phyloP scores from a whole-genome alignment of 768 basidiomycete species.

The Xerocomellus amylosporus region DNA sequence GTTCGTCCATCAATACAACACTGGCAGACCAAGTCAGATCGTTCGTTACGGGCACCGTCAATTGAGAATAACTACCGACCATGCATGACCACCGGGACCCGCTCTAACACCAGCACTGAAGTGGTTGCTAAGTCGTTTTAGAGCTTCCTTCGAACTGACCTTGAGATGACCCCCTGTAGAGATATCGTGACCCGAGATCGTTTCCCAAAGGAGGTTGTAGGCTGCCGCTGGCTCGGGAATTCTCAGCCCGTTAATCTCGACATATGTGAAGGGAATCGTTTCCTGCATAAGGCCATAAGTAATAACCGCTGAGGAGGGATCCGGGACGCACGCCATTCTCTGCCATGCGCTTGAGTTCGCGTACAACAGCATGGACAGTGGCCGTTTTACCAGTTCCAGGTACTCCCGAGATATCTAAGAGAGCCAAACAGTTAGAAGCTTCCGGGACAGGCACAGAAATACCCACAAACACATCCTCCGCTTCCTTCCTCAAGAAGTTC shows the following conservation, averaged over 20 bases:
- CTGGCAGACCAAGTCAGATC: conserved; percentile 38
- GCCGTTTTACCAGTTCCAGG: conserved; percentile 99
- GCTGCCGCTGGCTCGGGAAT: conserved; percentile 92
- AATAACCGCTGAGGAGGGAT: background rate
- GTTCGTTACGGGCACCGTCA: background rate
- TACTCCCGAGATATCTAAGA: conserved; percentile 90
- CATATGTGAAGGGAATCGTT: conserved; percentile 90
- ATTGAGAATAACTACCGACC: conserved; percentile 48
- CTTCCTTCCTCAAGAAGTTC: conserved; percentile 89
- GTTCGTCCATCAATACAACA: conserved; percentile 96
- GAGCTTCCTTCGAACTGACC: conserved; percentile 75
- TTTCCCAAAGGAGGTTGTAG: conserved; percentile 90
- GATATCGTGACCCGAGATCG: conserved; percentile 77
- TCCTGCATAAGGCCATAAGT: conserved; percentile 51
- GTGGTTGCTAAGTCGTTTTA: conserved; percentile 73
- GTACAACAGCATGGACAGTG: conserved; percentile 90
- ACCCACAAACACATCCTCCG: conserved; percentile 92
- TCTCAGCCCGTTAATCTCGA: conserved; percentile 95
- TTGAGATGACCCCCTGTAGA: conserved; percentile 59
- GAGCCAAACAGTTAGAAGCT: background rate
- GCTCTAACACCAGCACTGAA: conserved; percentile 63
- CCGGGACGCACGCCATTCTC: conserved; percentile 58
- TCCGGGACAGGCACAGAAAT: background rate
- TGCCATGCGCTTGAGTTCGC: conserved; percentile 88
- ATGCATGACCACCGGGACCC: conserved; percentile 85